Evolutionary conservation across 192 early-diverging fungal species (phyloP).

Genomic region (Podila minutissima): DNA sequence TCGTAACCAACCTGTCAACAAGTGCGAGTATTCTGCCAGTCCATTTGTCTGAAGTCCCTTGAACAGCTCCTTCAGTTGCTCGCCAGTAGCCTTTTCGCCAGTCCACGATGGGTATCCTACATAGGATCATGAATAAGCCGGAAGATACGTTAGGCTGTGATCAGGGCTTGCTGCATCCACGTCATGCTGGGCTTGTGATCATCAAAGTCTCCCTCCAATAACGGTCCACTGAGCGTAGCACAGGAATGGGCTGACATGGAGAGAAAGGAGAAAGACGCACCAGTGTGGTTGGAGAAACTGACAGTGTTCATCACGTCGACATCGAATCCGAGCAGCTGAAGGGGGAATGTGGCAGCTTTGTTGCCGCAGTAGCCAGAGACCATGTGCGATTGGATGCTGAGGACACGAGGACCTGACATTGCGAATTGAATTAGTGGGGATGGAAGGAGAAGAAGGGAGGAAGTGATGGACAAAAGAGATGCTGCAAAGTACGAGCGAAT

Average conservation of each 20-base stretch:
- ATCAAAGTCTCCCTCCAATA: neutral
- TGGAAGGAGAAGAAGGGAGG: neutral
- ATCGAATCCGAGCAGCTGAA: conserved; percentile 90
- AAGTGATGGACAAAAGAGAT: neutral
- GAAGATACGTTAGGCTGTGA: neutral
- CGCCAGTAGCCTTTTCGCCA: conserved; percentile 72
- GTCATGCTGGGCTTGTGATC: neutral
- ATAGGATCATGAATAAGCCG: neutral
- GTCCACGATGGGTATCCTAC: conserved; percentile 79
- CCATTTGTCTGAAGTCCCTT: conserved; percentile 80
- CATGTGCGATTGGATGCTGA: conserved; percentile 64
- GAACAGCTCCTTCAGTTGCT: conserved; percentile 74
- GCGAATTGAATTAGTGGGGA: neutral
- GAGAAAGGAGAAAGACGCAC: conserved; percentile 32
- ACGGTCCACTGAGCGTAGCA: neutral
- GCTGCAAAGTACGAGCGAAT: neutral
- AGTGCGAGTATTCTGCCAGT: conserved; percentile 79
- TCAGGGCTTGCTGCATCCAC: too few species aligned
- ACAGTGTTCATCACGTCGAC: conserved; percentile 95
- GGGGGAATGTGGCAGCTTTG: conserved; percentile 91
- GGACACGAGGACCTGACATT: conserved; percentile 42
- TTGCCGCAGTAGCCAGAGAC: conserved; percentile 72
- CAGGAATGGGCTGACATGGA: neutral
- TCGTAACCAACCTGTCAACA: conserved; percentile 73
- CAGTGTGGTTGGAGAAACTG: conserved; percentile 94